Percentiles rank a stretch among this genome's conserved stretches.
Evolutionary conservation across 2,329 filamentous ascomycete species (phyloP).

Genomic region (Paecilomyces niveus): DNA sequence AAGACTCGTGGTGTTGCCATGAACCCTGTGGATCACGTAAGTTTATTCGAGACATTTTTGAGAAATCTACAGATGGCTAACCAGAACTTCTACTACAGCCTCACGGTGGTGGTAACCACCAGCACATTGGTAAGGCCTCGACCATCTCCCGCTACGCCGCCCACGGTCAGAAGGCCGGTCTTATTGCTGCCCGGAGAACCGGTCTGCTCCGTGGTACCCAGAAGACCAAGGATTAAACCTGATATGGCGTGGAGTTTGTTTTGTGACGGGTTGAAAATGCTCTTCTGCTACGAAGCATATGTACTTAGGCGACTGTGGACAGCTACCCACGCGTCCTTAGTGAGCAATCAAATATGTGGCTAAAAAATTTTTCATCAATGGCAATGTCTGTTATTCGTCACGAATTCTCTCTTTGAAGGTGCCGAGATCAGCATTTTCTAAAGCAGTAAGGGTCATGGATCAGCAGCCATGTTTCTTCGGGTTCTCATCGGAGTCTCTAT

Average conservation of each 20-base stretch:
- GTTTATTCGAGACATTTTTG: constrained; percentile 14
- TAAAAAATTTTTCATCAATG: constrained; percentile 25
- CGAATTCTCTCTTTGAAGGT: not conserved
- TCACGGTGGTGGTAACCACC: constrained; percentile 99
- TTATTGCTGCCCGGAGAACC: constrained; percentile 98
- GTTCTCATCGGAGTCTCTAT: no score
- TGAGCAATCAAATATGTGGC: constrained; percentile 32
- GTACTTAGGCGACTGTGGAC: constrained; percentile 36
- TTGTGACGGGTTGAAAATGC: constrained; percentile 36
- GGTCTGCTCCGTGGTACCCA: constrained; percentile 99
- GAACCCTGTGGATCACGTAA: constrained; percentile 97
- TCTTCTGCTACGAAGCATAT: constrained; percentile 35
- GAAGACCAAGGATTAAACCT: constrained; percentile 95
- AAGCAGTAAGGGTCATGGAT: not conserved
- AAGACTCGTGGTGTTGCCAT: constrained; percentile 99
- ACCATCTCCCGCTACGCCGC: constrained; percentile 98
- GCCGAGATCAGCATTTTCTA: not conserved
- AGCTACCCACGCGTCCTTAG: constrained; percentile 31
- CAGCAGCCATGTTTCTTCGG: not conserved
- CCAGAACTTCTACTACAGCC: constrained; percentile 39
- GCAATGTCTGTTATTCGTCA: constrained; percentile 4
- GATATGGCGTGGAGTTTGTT: constrained; percentile 54
- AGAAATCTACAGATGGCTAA: constrained; percentile 11
- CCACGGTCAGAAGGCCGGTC: constrained; percentile 99
- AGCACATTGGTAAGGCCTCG: constrained; percentile 99